These are phyloP conservation scores for Rhytidiadelphus loreus DNA, from an alignment of 225 moss, liverwort and hornwort genomes.

Conservation along the genomic window DNA sequence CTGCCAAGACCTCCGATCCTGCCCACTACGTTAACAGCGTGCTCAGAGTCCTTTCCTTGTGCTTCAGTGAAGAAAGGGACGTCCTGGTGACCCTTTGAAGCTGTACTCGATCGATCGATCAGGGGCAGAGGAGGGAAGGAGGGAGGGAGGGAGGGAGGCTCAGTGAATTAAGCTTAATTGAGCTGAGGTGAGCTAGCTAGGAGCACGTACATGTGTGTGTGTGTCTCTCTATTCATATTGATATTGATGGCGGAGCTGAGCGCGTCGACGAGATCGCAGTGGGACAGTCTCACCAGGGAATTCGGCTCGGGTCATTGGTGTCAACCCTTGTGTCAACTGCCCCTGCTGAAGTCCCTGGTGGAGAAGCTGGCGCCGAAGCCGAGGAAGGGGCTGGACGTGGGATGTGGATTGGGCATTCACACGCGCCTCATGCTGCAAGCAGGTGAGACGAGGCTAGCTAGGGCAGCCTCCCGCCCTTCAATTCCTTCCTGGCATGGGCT, in stretches of 20 bases:
- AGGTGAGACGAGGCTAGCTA: background rate
- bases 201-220: background rate
- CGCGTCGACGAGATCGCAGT: background rate
- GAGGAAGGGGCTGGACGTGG: conserved; percentile 20
- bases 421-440: background rate
- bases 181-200: no score
- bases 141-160: no score
- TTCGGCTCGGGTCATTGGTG: background rate
- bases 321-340: background rate
- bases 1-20: no score
- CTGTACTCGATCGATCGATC: background rate
- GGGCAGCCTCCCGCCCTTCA: background rate
- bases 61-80: background rate
- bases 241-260: background rate
- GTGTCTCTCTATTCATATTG: background rate
- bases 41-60: background rate
- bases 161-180: no score
- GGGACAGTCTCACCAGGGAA: background rate
- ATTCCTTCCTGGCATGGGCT: background rate
- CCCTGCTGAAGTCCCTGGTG: background rate
- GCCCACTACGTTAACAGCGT: no score
- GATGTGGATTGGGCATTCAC: conserved; percentile 4
- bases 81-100: background rate
- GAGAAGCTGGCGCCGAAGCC: background rate
- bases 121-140: background rate